Conservation (phyloP, 225 moss, liverwort and hornwort genomes). For the Sphagnum contortum region DNA sequence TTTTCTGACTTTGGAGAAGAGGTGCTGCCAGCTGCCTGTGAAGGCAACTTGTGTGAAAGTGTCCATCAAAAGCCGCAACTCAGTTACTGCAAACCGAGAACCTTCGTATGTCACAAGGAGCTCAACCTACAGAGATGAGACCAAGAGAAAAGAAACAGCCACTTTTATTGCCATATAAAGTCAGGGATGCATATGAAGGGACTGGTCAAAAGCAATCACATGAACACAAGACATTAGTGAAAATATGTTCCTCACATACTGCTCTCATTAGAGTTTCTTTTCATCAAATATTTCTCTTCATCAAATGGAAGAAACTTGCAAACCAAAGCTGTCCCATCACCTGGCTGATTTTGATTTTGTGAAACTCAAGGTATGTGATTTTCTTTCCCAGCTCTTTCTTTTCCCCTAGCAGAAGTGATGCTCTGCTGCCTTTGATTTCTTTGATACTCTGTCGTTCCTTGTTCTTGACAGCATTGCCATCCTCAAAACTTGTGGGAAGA, state of each 20-base stretch:
- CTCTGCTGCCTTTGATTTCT: slow-evolving; percentile 35
- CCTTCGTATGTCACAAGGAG: slow-evolving; percentile 87
- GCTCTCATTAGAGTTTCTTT: too few relatives aligned
- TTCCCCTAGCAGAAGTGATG: slow-evolving; percentile 40
- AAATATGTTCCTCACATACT: too few relatives aligned
- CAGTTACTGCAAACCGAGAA: slow-evolving; percentile 77
- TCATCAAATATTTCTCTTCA: too few relatives aligned
- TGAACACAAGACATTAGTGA: too few relatives aligned
- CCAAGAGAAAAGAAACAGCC: too few relatives aligned
- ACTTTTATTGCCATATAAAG: too few relatives aligned
- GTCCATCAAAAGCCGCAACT: slow-evolving; percentile 88
- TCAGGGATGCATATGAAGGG: too few relatives aligned
- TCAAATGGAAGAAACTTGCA: neutral
- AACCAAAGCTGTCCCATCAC: slow-evolving; percentile 19
- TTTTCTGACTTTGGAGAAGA: slow-evolving; percentile 93
- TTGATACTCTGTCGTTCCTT: slow-evolving; percentile 44
- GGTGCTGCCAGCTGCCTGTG: slow-evolving; percentile 79
- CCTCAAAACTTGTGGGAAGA: slow-evolving; percentile 25
- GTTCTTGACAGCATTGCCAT: slow-evolving; percentile 45
- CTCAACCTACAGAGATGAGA: slow-evolving; percentile 45
- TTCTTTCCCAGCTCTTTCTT: slow-evolving; percentile 66
- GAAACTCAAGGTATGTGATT: slow-evolving; percentile 73
- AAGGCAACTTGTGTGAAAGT: slow-evolving; percentile 74
- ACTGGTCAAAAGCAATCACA: too few relatives aligned
- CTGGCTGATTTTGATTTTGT: slow-evolving; percentile 88